Conservation (phyloP, 768 basidiomycete species). For the Fomitopsis pulvina region DNA sequence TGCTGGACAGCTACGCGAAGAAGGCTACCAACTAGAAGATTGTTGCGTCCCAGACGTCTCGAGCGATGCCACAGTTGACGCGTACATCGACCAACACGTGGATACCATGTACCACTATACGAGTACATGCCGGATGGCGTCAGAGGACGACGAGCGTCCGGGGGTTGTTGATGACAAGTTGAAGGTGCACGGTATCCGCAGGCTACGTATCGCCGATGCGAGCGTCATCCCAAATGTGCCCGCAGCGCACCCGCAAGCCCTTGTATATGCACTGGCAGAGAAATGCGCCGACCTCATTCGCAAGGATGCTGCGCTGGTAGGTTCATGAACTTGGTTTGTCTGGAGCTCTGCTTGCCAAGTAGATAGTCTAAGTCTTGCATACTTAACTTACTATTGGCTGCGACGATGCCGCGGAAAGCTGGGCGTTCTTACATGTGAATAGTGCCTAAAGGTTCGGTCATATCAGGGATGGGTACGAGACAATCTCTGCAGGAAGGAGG, state of each 20-base stretch:
- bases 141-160: slow-evolving; percentile 3
- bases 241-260: slow-evolving; percentile 28
- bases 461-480: too few species aligned
- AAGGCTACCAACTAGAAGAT: slow-evolving; percentile 14
- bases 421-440: too few species aligned
- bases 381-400: too few species aligned
- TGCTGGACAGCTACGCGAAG: slow-evolving; percentile 7
- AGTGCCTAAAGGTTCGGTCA: too few species aligned
- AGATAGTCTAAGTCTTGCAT: too few species aligned
- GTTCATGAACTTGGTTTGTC: neutral
- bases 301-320: neutral
- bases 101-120: neutral
- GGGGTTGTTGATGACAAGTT: slow-evolving; percentile 37
- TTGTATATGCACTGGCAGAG: slow-evolving; percentile 29
- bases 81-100: slow-evolving; percentile 13
- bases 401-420: too few species aligned
- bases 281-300: slow-evolving; percentile 30
- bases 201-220: slow-evolving; percentile 29
- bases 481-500: too few species aligned
- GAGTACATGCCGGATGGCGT: slow-evolving; percentile 31
- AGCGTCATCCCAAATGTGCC: slow-evolving; percentile 23
- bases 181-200: slow-evolving; percentile 35
- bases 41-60: slow-evolving; percentile 21
- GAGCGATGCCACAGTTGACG: slow-evolving; percentile 25
- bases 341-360: too few species aligned